Conservation (phyloP, 2,329 filamentous ascomycete genomes). For the Ophiostoma pallidulum region DNA sequence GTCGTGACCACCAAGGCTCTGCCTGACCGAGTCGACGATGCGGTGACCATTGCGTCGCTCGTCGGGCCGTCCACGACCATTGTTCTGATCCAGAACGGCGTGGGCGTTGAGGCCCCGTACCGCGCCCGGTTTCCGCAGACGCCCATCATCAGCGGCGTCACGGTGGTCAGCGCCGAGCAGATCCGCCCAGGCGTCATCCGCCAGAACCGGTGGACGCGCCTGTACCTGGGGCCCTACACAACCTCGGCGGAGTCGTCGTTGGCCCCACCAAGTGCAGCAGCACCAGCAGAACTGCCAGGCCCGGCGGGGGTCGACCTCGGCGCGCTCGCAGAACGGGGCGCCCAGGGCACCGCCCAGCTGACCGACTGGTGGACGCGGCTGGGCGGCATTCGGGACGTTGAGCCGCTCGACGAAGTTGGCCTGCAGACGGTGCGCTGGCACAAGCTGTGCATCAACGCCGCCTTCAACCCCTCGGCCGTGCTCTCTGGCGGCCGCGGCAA, state of each 20-base stretch:
- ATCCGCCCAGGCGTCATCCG: slow-evolving; percentile 50
- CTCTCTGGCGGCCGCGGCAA: slow-evolving; percentile 56
- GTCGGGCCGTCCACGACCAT: slow-evolving; percentile 46
- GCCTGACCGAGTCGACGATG: slow-evolving; percentile 54
- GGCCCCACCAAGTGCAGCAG: too few species aligned
- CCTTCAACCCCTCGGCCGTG: slow-evolving; percentile 64
- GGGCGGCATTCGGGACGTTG: slow-evolving; percentile 56
- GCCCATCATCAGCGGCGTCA: slow-evolving; percentile 58
- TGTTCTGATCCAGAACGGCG: slow-evolving; percentile 61
- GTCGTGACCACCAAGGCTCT: slow-evolving; percentile 63
- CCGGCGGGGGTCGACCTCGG: too few species aligned
- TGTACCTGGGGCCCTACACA: slow-evolving; percentile 58
- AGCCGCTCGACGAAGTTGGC: slow-evolving; percentile 48
- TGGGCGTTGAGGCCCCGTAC: slow-evolving; percentile 62
- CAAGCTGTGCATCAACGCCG: slow-evolving; percentile 67
- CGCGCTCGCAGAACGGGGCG: slow-evolving; percentile 21
- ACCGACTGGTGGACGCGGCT: slow-evolving; percentile 43
- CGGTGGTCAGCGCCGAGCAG: slow-evolving; percentile 60
- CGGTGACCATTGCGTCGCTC: slow-evolving; percentile 50
- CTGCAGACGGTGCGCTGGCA: slow-evolving; percentile 66
- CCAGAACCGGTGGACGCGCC: slow-evolving; percentile 66
- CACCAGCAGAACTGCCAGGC: too few species aligned
- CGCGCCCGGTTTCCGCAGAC: slow-evolving; percentile 48
- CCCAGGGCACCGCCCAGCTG: slow-evolving; percentile 38
- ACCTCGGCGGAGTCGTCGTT: slow-evolving; percentile 25